These are phyloP conservation scores for Penicillium pulvis DNA, from an alignment of 495 filamentous ascomycete species.

Conservation along the genomic window DNA sequence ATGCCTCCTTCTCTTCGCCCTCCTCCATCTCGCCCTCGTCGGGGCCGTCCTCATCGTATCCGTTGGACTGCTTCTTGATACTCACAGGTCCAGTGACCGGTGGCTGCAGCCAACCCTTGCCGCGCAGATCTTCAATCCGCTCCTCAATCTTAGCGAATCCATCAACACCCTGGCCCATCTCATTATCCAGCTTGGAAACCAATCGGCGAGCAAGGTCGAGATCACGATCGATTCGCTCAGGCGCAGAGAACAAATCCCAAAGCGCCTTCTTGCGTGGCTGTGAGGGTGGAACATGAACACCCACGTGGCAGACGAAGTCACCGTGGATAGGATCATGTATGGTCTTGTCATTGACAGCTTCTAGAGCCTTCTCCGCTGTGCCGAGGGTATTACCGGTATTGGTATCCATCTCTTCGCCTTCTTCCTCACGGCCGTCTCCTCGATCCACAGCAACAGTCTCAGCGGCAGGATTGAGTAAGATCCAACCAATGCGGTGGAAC, in stretches of 20 bases:
- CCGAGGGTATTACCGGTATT: conserved; percentile 39
- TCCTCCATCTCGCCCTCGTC: conserved; percentile 74
- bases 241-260: conserved; percentile 93
- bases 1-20: conserved; percentile 68
- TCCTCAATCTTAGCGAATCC: conserved; percentile 80
- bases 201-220: conserved; percentile 75
- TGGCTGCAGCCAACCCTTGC: conserved; percentile 72
- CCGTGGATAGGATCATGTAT: conserved; percentile 91
- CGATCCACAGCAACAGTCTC: conserved; percentile 58
- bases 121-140: conserved; percentile 75
- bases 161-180: conserved; percentile 67
- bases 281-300: conserved; percentile 85
- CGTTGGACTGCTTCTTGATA: conserved; percentile 63
- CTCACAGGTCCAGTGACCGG: conserved; percentile 57
- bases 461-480: conserved; percentile 80
- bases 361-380: conserved; percentile 82
- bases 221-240: conserved; percentile 84
- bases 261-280: conserved; percentile 93
- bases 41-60: conserved; percentile 64
- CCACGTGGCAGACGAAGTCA: conserved; percentile 96
- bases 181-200: conserved; percentile 75
- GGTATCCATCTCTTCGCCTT: conserved; percentile 57
- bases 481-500: conserved; percentile 97
- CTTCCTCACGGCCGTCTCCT: conserved; percentile 64
- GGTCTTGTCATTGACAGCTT: conserved; percentile 92